These are phyloP conservation scores for Candida tunisiensis DNA, from an alignment of 1,139 yeast genomes.

Conservation along the genomic window DNA sequence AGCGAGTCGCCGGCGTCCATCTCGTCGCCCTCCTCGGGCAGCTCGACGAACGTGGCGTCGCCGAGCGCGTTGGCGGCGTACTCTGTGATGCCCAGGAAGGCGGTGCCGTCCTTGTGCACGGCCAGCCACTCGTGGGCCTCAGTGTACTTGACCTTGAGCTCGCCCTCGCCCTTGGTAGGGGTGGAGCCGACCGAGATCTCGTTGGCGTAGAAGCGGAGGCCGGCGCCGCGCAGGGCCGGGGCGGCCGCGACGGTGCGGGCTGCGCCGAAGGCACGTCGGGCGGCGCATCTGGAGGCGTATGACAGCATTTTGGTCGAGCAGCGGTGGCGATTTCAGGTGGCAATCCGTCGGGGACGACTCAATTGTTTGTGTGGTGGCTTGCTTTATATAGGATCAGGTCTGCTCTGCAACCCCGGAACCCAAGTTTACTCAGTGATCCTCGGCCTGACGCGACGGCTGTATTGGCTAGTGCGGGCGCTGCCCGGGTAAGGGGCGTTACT, in stretches of 20 bases:
- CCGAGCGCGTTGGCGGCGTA: conserved; percentile 98
- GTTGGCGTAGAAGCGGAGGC: conserved; percentile 18
- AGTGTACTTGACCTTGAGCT: conserved; percentile 44
- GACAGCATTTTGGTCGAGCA: no score
- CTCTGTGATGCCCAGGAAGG: conserved; percentile 81
- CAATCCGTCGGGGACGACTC: no score
- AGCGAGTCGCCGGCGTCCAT: conserved; percentile 65
- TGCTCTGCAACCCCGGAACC: no score
- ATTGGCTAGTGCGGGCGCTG: no score
- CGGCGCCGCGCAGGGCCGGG: background rate
- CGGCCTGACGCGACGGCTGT: no score
- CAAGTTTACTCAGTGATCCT: no score
- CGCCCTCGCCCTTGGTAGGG: conserved; percentile 29
- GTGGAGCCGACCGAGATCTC: conserved; percentile 34
- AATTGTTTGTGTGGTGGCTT: no score
- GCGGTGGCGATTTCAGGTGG: no score
- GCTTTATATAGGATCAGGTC: no score
- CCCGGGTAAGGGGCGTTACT: no score
- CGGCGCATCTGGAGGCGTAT: no score
- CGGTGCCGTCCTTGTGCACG: conserved; percentile 58
- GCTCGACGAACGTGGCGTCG: conserved; percentile 87
- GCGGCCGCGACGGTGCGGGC: background rate
- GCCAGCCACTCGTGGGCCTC: conserved; percentile 95
- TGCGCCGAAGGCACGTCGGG: no score
- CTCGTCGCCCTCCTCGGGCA: conserved; percentile 58